Conservation (phyloP, 148 eudicot species). For the Rhododendron molle region DNA sequence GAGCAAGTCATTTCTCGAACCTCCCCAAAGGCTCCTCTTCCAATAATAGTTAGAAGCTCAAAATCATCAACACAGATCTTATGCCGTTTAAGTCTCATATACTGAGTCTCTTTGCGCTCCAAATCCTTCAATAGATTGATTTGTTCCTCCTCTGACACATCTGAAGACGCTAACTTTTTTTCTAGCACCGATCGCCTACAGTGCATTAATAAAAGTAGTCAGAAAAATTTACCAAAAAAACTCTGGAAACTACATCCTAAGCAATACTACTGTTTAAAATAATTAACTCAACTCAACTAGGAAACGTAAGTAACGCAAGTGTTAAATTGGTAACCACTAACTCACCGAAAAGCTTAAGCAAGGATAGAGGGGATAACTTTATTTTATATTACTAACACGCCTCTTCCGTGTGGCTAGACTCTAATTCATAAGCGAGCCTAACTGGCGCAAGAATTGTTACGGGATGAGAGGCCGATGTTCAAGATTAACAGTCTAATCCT, state of each 20-base stretch:
- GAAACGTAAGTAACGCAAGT: background rate
- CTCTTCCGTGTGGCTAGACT: background rate
- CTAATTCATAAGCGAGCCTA: background rate
- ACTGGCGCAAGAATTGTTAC: background rate
- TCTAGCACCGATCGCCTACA: slow-evolving; percentile 53
- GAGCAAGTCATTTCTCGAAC: slow-evolving; percentile 18
- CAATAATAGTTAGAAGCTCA: slow-evolving; percentile 52
- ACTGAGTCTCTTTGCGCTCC: slow-evolving; percentile 63
- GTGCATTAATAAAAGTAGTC: background rate
- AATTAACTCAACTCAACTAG: background rate
- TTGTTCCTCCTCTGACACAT: slow-evolving; percentile 52
- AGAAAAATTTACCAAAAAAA: background rate
- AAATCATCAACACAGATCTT: slow-evolving; percentile 60
- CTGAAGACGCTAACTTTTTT: slow-evolving; percentile 36
- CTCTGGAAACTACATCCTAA: background rate
- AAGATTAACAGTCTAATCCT: too few relatives aligned
- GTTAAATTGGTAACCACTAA: background rate
- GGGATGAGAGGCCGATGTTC: background rate
- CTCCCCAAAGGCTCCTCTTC: slow-evolving; percentile 80
- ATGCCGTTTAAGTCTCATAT: slow-evolving; percentile 53
- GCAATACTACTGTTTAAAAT: background rate
- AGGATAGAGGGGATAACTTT: background rate
- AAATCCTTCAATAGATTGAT: slow-evolving; percentile 51
- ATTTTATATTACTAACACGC: background rate
- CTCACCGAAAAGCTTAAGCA: background rate